Evolutionary conservation across 2,329 filamentous ascomycete species (phyloP), one percentile per base, ranked within the genome.

Genomic region (Stromatinia cepivora): DNA sequence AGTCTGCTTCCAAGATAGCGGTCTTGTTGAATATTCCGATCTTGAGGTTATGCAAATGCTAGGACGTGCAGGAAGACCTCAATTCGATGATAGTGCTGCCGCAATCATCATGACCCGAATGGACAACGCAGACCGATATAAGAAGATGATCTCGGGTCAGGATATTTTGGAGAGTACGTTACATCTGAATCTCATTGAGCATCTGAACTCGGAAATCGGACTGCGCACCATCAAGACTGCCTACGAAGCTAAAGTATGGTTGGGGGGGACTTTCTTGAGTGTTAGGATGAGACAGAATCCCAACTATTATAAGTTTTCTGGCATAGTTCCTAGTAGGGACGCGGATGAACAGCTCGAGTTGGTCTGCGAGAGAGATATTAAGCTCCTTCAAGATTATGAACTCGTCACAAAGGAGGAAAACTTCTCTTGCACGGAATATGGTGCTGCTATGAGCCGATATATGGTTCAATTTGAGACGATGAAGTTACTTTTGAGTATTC

Each of bases 11-110:
- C 86, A 87, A 69, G 85, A 88, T 69, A 83, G 84, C 17, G 82
- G 84, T 9, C 75, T 86, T 50, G 86, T 88, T 68, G 92, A 95
- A 77, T 93, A 93, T 73, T 88, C 91, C 0, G 92, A 95, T 76
- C 82, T 96, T 7, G 92, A 96, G 73, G 86, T 94, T 71, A 94
- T 94, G 90, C 92, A 97, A 75, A 96, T 97, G 92, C 85, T 96
- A 62, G 92, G 92, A 9, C 88, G 92, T 72, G 92, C 92, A 64
- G 92, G 93, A 1, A 84, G 92, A 28, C 92, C 93, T 8, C 93
- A 96, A 76, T 96, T 94, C 72, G 93, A 94, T 74, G 84, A 87
- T 63, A 91, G 82, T 70, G 92, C 91, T 4, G 85, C 88, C 52
- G 93, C 91, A 15, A 88, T 95, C 22, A 94, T 97, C 67, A 87